Base-by-base conservation (phyloP, 192 early-diverging fungal species). In the Coemansia sp. region DNA sequence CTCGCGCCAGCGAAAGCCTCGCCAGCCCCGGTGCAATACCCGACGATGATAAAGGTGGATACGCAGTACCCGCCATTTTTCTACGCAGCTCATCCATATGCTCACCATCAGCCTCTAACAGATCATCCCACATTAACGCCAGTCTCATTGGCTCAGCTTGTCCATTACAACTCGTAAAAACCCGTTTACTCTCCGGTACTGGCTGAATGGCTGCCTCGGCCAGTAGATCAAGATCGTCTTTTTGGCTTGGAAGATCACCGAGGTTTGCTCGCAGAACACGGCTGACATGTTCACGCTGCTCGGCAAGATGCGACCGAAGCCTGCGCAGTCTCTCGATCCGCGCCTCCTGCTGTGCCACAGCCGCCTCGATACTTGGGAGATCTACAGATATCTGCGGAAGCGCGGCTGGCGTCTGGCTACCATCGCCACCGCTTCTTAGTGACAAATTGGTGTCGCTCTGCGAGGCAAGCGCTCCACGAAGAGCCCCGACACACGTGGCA, bases 261-360 rank as follows among this genome's bases (percentile, higher is more conserved):
- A n/a, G 59, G 12, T 17, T n/a, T 32, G 39, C 60, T 33, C 38
- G 15, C 18, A 51, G 38, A 18, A 12, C 65, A 7, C 28, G 17
- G 55, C 28, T 28, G 34, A 66, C 60, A 2, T 18, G 18, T 6
- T n/a, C 64, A 32, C 59, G 71, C 61, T 73, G 79, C n/a, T 73
- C 79, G 5, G 33, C 37, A 43, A 81, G 71, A 67, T 70, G 74
- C 17, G 68, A 52, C 2, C 74, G 60, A 15, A 81, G 60, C 3
- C 74, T 58, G 55, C 68, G 51, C 54, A 81, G 74, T 36, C 67
- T 41, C 34, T 54, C 66, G 15, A 82, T 60, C 2, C 75, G 68
- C 35, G 58, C 63, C 0, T 64, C 59, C 72, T 74, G 72, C 68
- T 59, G 59, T 0, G 0, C 20, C 2, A 77, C 8, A 2, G 56